Conservation (phyloP, 2,329 filamentous ascomycete species). For the Amphichorda felina region DNA sequence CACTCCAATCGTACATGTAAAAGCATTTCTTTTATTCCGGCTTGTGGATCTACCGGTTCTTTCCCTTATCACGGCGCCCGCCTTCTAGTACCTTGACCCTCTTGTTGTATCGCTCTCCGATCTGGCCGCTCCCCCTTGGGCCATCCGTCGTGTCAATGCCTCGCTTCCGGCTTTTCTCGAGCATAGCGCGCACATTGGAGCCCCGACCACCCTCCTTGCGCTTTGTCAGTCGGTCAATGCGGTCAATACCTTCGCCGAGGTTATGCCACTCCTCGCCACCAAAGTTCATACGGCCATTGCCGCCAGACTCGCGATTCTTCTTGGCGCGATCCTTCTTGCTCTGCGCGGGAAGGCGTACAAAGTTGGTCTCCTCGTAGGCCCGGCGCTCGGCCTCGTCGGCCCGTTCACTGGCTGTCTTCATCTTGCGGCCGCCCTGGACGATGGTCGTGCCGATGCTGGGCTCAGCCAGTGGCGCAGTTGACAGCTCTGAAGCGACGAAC, state of each 20-base stretch:
- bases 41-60: slow-evolving; percentile 18
- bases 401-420: slow-evolving; percentile 66
- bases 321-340: slow-evolving; percentile 77
- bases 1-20: background rate
- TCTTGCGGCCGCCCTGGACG: slow-evolving; percentile 61
- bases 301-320: slow-evolving; percentile 39
- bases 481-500: slow-evolving; percentile 78
- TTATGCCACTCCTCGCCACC: slow-evolving; percentile 91
- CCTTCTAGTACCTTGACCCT: slow-evolving; percentile 44
- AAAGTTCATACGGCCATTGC: slow-evolving; percentile 50
- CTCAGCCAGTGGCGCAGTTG: slow-evolving; percentile 66
- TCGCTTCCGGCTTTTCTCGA: slow-evolving; percentile 83
- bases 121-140: slow-evolving; percentile 46
- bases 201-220: slow-evolving; percentile 46
- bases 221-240: slow-evolving; percentile 74
- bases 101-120: slow-evolving; percentile 68
- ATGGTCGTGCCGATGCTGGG: slow-evolving; percentile 92
- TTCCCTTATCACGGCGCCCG: slow-evolving; percentile 31
- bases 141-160: slow-evolving; percentile 57
- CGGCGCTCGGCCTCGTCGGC: slow-evolving; percentile 66
- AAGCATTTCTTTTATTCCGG: background rate
- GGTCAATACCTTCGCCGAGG: slow-evolving; percentile 72
- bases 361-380: slow-evolving; percentile 88
- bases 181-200: slow-evolving; percentile 43
- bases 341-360: slow-evolving; percentile 72